Percentiles rank a stretch among this genome's conserved stretches.
Conservation (phyloP, 2,329 filamentous ascomycete genomes). For the Colletotrichum sp. region DNA sequence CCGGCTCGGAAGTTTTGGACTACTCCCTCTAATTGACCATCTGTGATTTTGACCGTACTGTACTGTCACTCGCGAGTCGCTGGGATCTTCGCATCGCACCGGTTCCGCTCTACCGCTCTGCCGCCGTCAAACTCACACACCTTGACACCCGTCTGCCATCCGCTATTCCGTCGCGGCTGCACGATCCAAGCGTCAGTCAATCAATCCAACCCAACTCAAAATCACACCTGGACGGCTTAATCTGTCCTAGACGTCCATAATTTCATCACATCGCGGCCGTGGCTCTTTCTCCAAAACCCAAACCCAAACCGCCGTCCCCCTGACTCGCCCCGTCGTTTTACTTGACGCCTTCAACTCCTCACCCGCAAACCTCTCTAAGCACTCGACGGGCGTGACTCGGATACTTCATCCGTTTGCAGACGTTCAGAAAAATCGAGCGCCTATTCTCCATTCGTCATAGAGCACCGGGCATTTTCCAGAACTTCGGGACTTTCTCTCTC, state of each 20-base stretch:
- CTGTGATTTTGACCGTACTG: neutral
- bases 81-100: neutral
- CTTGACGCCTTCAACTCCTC: conserved; percentile 19
- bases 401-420: conserved; percentile 17
- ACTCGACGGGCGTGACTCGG: conserved; percentile 6
- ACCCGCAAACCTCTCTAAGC: neutral
- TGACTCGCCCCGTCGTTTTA: conserved; percentile 19
- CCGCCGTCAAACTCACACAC: neutral
- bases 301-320: neutral
- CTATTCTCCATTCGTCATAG: conserved; percentile 15
- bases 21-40: neutral
- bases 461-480: neutral
- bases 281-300: neutral
- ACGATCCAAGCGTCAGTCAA: conserved; percentile 11
- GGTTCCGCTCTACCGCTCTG: conserved; percentile 11
- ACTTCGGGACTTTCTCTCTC: neutral
- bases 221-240: neutral
- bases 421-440: neutral
- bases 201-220: conserved; percentile 7
- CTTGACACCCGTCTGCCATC: neutral
- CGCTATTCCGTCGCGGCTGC: neutral
- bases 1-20: conserved; percentile 1
- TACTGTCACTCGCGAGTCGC: neutral
- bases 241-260: conserved; percentile 14
- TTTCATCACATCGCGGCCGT: neutral